These are phyloP conservation scores for Lablab purpureus DNA, from an alignment of 306 rosid species.

Conservation along the genomic window DNA sequence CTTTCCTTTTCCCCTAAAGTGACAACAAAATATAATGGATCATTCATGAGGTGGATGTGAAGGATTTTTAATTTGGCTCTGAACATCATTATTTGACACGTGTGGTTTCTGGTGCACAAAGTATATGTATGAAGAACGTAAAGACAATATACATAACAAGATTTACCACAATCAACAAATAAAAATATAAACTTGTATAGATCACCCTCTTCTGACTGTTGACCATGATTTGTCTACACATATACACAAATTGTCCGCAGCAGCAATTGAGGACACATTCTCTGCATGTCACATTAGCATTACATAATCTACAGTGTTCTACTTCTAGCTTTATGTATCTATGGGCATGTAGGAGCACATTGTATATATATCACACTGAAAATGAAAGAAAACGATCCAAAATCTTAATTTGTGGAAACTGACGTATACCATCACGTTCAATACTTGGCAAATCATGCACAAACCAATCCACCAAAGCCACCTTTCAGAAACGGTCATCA, in stretches of 20 bases:
- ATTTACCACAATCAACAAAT: neutral
- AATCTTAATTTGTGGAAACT: slow-evolving; percentile 27
- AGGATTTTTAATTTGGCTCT: slow-evolving; percentile 46
- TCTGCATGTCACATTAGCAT: slow-evolving; percentile 39
- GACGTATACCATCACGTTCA: slow-evolving; percentile 29
- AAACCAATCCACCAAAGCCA: slow-evolving; percentile 37
- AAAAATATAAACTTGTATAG: neutral
- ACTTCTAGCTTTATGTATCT: slow-evolving; percentile 23
- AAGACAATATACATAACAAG: slow-evolving; percentile 27
- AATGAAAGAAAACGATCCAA: slow-evolving; percentile 34
- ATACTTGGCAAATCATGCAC: slow-evolving; percentile 30
- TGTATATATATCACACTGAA: slow-evolving; percentile 29
- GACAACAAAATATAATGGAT: slow-evolving; percentile 58
- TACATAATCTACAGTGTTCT: slow-evolving; percentile 34
- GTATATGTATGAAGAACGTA: slow-evolving; percentile 6
- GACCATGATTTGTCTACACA: slow-evolving; percentile 45
- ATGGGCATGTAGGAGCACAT: slow-evolving; percentile 35
- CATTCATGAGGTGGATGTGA: slow-evolving; percentile 53
- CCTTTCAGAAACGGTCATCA: neutral
- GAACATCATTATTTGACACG: slow-evolving; percentile 34
- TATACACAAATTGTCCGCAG: slow-evolving; percentile 37
- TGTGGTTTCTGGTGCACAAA: slow-evolving; percentile 2
- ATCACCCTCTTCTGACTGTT: slow-evolving; percentile 22
- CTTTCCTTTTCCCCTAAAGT: slow-evolving; percentile 52
- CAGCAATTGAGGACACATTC: slow-evolving; percentile 45